These are phyloP conservation scores for Myxozyma udenii DNA, from an alignment of 805 yeast species.

Conservation along the genomic window DNA sequence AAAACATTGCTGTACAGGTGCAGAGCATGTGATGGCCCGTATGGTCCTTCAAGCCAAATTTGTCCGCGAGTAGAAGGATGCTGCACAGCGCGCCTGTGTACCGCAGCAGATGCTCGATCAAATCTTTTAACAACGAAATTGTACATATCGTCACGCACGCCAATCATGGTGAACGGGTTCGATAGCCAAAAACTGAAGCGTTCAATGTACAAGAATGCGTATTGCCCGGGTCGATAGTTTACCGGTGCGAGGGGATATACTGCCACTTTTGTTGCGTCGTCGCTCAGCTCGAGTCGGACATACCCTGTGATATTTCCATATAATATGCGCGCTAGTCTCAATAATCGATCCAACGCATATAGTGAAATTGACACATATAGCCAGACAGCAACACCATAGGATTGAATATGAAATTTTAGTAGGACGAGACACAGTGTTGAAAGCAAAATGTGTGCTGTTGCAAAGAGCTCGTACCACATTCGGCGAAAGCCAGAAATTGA, in stretches of 20 bases:
- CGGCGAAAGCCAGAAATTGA: constrained; percentile 54
- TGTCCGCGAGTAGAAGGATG: constrained; percentile 7
- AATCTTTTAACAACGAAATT: constrained; percentile 15
- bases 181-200: constrained; percentile 26
- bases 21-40: constrained; percentile 49
- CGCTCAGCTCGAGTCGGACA: constrained; percentile 33
- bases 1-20: constrained; percentile 47
- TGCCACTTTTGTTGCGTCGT: constrained; percentile 8
- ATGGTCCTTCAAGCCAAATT: constrained; percentile 56
- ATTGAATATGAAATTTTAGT: constrained; percentile 53
- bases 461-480: constrained; percentile 56
- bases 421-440: constrained; percentile 54
- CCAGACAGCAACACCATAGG: constrained; percentile 38
- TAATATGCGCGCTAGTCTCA: constrained; percentile 55
- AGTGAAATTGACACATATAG: constrained; percentile 46
- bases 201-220: constrained; percentile 23
- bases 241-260: constrained; percentile 12
- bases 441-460: constrained; percentile 53
- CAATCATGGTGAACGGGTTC: constrained; percentile 21
- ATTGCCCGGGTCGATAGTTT: constrained; percentile 23
- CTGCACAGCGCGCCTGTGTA: constrained; percentile 10
- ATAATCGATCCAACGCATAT: constrained; percentile 66
- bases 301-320: constrained; percentile 49
- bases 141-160: constrained; percentile 5
- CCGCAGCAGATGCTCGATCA: constrained; percentile 7